Evolutionary conservation across 2,329 filamentous ascomycete species (phyloP), one percentile per base, ranked within the genome.

Genomic region (Diaporthe citriasiana): DNA sequence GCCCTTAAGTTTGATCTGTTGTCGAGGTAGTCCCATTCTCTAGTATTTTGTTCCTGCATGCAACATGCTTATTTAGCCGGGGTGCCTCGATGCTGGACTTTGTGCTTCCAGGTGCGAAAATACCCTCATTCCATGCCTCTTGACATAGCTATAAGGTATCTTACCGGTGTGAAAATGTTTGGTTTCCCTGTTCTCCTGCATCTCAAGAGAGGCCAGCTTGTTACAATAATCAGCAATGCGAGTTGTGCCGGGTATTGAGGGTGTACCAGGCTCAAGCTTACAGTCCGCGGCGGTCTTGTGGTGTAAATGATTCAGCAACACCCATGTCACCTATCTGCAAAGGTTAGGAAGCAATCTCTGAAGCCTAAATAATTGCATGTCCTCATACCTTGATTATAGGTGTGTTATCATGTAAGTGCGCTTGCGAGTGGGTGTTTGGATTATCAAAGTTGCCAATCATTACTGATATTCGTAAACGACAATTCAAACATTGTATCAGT

Each of bases 11-110:
- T 4, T 33, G 70, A 42, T 35, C 51, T 33, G 9, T 53, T 53
- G 27, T 57, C 70, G 40, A 72, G 25, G 33, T 72, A 72, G 13
- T 72, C 70, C 70, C 70, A 72, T 8, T 72, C 70, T 56, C n/a
- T 72, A 35, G 70, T 72, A 22, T 65, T 72, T 72, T 72, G 70
- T 47, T 72, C 70, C 70, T 72, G 35, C 7, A 12, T 56, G 13
- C 8, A n/a, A 15, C 9, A 45, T n/a, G 7, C 35, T 8, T 45
- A 35, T 13, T 56, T 3, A 70, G 66, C 38, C 3, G 15, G 7
- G 7, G 22, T 19, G 6, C 30, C 45, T 25, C 4, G 30, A 19
- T n/a, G 45, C 17, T 35, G 51, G 17, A 33, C 30, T 51, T 38
- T 66, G 45, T 38, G 8, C 22, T 51, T 19, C 22, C 8, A 15